Conservation (phyloP, 345 rosid genomes). For the Luvunga scandens region DNA sequence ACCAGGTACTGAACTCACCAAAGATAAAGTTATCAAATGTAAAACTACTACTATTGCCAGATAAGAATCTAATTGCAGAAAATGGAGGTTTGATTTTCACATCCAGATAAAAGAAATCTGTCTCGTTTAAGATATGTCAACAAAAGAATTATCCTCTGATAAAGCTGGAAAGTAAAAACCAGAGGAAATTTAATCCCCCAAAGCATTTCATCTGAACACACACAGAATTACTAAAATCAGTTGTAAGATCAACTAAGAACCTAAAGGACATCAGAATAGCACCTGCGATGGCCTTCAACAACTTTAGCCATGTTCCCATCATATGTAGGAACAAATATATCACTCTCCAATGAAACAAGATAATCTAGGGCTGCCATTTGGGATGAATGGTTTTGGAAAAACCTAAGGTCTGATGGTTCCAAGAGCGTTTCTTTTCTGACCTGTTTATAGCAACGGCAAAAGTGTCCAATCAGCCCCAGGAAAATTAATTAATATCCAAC, state of each 20-base stretch:
- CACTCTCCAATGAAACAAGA: slow-evolving; percentile 91
- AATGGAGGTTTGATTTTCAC: slow-evolving; percentile 2
- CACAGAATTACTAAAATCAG: slow-evolving; percentile 5
- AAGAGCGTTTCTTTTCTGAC: slow-evolving; percentile 78
- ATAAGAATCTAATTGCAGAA: background rate
- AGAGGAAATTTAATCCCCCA: slow-evolving; percentile 8
- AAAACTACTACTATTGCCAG: background rate
- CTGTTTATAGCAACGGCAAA: slow-evolving; percentile 39
- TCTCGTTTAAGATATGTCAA: slow-evolving; percentile 1
- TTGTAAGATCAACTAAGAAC: background rate
- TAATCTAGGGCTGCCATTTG: slow-evolving; percentile 97
- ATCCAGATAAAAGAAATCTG: slow-evolving; percentile 11
- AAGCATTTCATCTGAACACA: slow-evolving; percentile 19
- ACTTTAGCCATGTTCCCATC: slow-evolving; percentile 99
- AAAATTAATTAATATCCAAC: slow-evolving; percentile 1
- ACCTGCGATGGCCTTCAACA: slow-evolving; percentile 99
- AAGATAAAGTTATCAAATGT: background rate
- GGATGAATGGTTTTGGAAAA: slow-evolving; percentile 78
- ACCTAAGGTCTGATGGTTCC: slow-evolving; percentile 65
- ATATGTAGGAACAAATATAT: slow-evolving; percentile 90
- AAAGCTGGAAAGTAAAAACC: background rate
- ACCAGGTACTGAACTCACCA: background rate
- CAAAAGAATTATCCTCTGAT: slow-evolving; percentile 11
- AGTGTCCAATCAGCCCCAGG: background rate
- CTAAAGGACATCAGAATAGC: background rate